phyloP scores from a whole-genome alignment of 306 rosid species.

The Quillaja saponaria region DNA sequence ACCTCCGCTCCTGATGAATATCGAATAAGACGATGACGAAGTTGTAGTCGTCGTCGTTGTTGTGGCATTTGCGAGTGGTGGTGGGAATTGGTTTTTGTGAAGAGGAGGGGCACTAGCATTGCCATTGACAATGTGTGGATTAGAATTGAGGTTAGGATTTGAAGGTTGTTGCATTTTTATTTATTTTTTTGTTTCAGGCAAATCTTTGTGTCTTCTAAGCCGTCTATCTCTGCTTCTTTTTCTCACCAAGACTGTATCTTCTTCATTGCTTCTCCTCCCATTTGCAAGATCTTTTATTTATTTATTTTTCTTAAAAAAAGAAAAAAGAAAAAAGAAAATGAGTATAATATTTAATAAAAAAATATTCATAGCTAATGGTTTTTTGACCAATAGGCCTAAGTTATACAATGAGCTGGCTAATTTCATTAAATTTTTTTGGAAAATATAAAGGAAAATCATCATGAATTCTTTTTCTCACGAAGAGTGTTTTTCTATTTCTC shows the following conservation, averaged over 20 bases:
- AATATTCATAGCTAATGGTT: no score
- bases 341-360: no score
- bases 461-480: no score
- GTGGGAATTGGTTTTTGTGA: conserved; percentile 23
- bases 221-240: conserved; percentile 39
- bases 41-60: conserved; percentile 35
- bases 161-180: conserved; percentile 57
- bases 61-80: conserved; percentile 30
- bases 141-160: conserved; percentile 36
- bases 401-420: no score
- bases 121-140: conserved; percentile 9
- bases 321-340: neutral
- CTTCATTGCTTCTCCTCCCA: conserved; percentile 34
- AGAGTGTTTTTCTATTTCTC: no score
- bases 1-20: conserved; percentile 19
- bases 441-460: no score
- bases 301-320: neutral
- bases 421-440: no score
- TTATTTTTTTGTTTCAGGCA: conserved; percentile 42
- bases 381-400: no score
- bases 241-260: conserved; percentile 13
- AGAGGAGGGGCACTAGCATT: conserved; percentile 19
- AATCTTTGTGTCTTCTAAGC: conserved; percentile 17
- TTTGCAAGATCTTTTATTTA: conserved; percentile 1
- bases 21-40: conserved; percentile 12